Evolutionary conservation across 2,329 filamentous ascomycete genomes (phyloP), one percentile per base, ranked within the genome.

Genomic region (Sarocladiaceae sp.): DNA sequence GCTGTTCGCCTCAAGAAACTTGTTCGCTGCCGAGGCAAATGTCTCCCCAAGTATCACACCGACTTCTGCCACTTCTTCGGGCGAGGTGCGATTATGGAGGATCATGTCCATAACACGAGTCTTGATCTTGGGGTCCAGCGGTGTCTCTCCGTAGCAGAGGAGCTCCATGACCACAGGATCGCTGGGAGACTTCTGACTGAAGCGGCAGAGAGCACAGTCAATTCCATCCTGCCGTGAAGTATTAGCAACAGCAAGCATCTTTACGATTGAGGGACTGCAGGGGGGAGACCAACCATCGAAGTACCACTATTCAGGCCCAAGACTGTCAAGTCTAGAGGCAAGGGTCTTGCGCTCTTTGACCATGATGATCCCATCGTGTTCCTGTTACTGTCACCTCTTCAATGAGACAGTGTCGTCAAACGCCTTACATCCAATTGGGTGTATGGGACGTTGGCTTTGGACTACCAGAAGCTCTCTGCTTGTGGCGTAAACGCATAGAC

Each of bases 111-210:
- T 33, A 21, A 50, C 43, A 13, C 45, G 39, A 19, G 24, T 39
- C 33, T 50, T 46, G 11, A 50, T 33, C 10, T 24, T 45, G 6
- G 37, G 43, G 4, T 37, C n/a, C 15, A 50, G 33, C 4, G 46
- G 48, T 7, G 34, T 48, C 43, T 50, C 48, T 24, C 45, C 48
- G 41, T 50, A 50, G 24, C 45, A 46, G 33, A 50, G 34, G 21
- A 50, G 16, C 46, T 50, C 45, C 6, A 50, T 20, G 26, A 9
- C 27, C n/a, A 50, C 33, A 32, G 48, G 48, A 32, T 33, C n/a
- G 7, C 26, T 21, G 13, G 43, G 46, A 23, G 32, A 27, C 16
- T 45, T 7, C 23, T 50, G 48, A 29, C 27, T 48, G 31, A 47
- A 50, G 4, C 43, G 46, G 34, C 45, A 47, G 27, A 50, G 37